Conservation (phyloP, 805 yeast species). For the Sungouiella blattae region DNA sequence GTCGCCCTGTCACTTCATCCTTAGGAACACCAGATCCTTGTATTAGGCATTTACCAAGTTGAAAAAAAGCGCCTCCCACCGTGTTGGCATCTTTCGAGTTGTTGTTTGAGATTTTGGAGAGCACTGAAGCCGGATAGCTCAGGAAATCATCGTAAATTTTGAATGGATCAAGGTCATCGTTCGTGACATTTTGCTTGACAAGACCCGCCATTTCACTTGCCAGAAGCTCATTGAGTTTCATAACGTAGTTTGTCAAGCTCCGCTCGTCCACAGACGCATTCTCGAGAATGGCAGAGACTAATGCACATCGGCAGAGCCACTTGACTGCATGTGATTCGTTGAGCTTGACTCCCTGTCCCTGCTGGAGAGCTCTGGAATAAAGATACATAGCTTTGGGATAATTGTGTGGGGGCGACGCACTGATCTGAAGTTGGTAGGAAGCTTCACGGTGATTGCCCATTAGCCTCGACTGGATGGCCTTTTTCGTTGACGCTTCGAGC, state of each 20-base stretch:
- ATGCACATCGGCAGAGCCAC: constrained; percentile 55
- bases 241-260: constrained; percentile 15
- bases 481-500: constrained; percentile 34
- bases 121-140: constrained; percentile 19
- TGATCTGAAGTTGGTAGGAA: constrained; percentile 61
- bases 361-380: constrained; percentile 62
- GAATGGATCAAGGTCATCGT: constrained; percentile 24
- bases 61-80: constrained; percentile 51
- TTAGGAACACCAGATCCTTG: constrained; percentile 53
- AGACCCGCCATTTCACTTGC: constrained; percentile 28
- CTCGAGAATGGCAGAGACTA: constrained; percentile 16
- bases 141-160: constrained; percentile 22
- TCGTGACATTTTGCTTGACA: constrained; percentile 21
- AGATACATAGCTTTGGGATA: constrained; percentile 60
- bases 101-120: constrained; percentile 23
- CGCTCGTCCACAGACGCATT: constrained; percentile 4
- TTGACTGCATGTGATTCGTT: constrained; percentile 52
- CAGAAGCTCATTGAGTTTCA: constrained; percentile 23
- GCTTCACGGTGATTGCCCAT: constrained; percentile 65
- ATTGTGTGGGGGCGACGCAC: constrained; percentile 57
- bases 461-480: constrained; percentile 50
- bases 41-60: constrained; percentile 55
- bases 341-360: constrained; percentile 65
- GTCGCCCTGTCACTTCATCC: constrained; percentile 56
- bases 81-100: constrained; percentile 40